A percentile compares a stretch with the other conserved stretches of the same genome.
phyloP scores from a whole-genome alignment of 2,329 filamentous ascomycete species.

The Penicillium decumbens region DNA sequence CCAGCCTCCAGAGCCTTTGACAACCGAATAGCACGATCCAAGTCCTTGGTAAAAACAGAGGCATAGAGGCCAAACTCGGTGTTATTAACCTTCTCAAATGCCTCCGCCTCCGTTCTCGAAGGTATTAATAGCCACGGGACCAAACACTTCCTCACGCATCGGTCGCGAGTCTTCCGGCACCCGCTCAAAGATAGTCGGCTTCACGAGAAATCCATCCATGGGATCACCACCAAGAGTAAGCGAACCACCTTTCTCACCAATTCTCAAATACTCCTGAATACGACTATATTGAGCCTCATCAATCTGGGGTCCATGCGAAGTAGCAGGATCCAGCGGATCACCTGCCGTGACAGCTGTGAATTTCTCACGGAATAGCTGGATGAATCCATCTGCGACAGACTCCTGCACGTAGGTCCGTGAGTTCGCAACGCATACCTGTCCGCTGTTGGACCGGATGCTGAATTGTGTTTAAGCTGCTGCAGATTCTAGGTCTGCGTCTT shows the following conservation, averaged over 20 bases:
- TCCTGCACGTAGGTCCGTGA: slow-evolving; percentile 77
- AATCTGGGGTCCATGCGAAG: slow-evolving; percentile 81
- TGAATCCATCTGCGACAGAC: slow-evolving; percentile 76
- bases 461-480: slow-evolving; percentile 41
- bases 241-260: slow-evolving; percentile 60
- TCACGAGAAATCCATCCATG: slow-evolving; percentile 77
- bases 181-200: slow-evolving; percentile 77
- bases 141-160: slow-evolving; percentile 43
- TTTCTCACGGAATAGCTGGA: slow-evolving; percentile 69
- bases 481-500: slow-evolving; percentile 44
- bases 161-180: slow-evolving; percentile 48
- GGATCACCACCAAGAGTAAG: slow-evolving; percentile 65
- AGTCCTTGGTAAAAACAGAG: slow-evolving; percentile 29
- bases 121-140: slow-evolving; percentile 40
- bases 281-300: slow-evolving; percentile 77
- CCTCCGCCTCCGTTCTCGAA: slow-evolving; percentile 52
- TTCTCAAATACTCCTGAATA: slow-evolving; percentile 70
- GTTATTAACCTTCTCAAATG: slow-evolving; percentile 52
- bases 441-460: slow-evolving; percentile 53
- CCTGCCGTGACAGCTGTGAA: slow-evolving; percentile 68
- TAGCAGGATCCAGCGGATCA: slow-evolving; percentile 70
- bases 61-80: slow-evolving; percentile 29
- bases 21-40: slow-evolving; percentile 27
- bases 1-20: slow-evolving; percentile 27
- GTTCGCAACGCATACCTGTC: slow-evolving; percentile 59